Base-by-base conservation (phyloP, 2,329 filamentous ascomycete species). In the Domatiomyces catenatus region DNA sequence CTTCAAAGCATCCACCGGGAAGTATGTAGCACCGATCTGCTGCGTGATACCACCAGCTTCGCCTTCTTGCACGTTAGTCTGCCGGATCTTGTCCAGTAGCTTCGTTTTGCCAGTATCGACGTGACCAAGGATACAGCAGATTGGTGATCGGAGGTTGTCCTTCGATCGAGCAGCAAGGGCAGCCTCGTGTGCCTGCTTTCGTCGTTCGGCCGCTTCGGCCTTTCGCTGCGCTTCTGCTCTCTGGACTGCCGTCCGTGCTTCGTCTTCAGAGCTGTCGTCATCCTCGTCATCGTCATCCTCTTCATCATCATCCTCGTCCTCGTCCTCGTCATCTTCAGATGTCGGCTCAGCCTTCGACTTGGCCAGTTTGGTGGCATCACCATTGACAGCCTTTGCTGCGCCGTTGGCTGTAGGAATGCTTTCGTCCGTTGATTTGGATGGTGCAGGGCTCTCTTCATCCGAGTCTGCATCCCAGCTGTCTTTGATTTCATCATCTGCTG, bases 51-150 rank as follows among this genome's bases (percentile, higher is more conserved):
- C 92, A 75, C 92, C 93, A 42, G 92, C 93, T 78, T 98, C 92
- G 63, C 92, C 92, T 71, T 96, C 92, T 66, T 98, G 93, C 36
- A 98, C 92, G 65, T 98, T 96, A 52, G 92, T 96, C 69, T 95
- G 88, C 63, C 92, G 85, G 64, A 98, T 86, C 74, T 98, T 98
- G 75, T 98, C 92, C 52, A 98, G 77, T 56, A 98, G 75, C 73
- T 96, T 98, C n/a, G 92, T 98, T 75, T 98, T 98, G 67, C 92
- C 92, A 45, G 93, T 98, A 81, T 98, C 92, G 79, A 98, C 92
- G 79, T 98, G 92, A 63, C 92, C 92, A 57, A 98, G 80, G 77
- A 98, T 98, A 83, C 90, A 96, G 76, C 92, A 96, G 70, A 98
- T 98, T 49, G 92, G 92, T 42, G 92, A 96, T 52, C 92, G 87